Conservation (phyloP, 805 yeast species). For the Huiozyma sinensis region DNA sequence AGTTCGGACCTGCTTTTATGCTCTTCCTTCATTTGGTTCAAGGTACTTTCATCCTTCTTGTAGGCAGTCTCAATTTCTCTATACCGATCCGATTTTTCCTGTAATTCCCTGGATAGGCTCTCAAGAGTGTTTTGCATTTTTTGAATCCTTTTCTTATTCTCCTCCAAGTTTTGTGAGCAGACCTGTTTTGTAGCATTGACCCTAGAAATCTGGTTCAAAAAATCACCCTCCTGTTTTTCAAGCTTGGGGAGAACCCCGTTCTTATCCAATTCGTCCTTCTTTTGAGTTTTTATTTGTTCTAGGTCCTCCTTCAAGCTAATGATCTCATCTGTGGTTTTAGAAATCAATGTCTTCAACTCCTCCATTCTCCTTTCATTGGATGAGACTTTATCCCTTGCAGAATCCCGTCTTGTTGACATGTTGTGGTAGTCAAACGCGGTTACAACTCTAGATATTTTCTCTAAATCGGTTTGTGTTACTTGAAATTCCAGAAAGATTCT, state of each 20-base stretch:
- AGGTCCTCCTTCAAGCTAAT: constrained; percentile 50
- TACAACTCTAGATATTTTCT: constrained; percentile 59
- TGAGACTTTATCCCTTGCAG: constrained; percentile 35
- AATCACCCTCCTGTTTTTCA: constrained; percentile 44
- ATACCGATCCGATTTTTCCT: constrained; percentile 30
- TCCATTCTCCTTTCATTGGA: constrained; percentile 33
- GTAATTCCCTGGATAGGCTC: constrained; percentile 27
- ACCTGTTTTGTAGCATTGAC: constrained; percentile 53
- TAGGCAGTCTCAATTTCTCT: constrained; percentile 32
- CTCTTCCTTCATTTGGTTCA: constrained; percentile 31
- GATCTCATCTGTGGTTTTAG: constrained; percentile 45
- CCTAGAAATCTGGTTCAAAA: constrained; percentile 58
- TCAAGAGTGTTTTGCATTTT: constrained; percentile 28
- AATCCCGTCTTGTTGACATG: constrained; percentile 32
- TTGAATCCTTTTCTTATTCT: constrained; percentile 35
- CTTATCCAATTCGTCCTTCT: constrained; percentile 47
- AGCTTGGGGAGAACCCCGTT: constrained; percentile 51
- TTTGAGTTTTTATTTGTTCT: constrained; percentile 38
- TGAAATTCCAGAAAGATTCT: constrained; percentile 77
- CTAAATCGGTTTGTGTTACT: constrained; percentile 70
- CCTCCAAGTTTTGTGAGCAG: constrained; percentile 44
- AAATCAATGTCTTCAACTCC: constrained; percentile 35
- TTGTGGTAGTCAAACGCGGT: constrained; percentile 62
- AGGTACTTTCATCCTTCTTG: constrained; percentile 27
- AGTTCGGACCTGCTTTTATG: constrained; percentile 62